Percentiles rank a stretch among this genome's conserved stretches.
These are phyloP conservation scores for Garcia nutans DNA, from an alignment of 345 rosid genomes.

Conservation along the genomic window DNA sequence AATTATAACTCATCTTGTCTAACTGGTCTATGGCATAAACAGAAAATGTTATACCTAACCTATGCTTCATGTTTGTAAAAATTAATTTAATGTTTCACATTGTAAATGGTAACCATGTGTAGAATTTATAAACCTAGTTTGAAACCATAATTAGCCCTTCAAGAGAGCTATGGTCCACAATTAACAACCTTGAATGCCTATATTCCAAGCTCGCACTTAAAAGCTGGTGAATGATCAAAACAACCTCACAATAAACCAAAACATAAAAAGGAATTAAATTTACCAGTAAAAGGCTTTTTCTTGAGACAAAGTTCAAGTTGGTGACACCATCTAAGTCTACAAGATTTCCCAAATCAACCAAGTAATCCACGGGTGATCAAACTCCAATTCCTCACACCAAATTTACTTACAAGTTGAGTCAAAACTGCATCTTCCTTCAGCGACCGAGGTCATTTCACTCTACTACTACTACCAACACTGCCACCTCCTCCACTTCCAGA, in stretches of 20 bases:
- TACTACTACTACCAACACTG: slow-evolving; percentile 32
- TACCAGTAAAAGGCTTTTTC: slow-evolving; percentile 81
- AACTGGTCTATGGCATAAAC: neutral
- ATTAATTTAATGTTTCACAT: too few relatives aligned
- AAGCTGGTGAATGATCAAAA: neutral
- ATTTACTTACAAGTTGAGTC: slow-evolving; percentile 53
- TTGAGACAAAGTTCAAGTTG: slow-evolving; percentile 84
- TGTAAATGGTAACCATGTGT: neutral
- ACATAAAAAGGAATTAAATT: neutral
- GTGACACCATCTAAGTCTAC: slow-evolving; percentile 83
- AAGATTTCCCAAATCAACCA: slow-evolving; percentile 81
- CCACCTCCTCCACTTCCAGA: slow-evolving; percentile 29
- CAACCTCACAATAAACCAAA: too few relatives aligned
- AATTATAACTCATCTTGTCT: neutral
- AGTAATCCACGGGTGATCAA: slow-evolving; percentile 80
- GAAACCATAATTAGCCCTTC: neutral
- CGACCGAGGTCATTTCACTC: slow-evolving; percentile 81
- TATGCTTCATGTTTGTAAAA: neutral
- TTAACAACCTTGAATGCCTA: slow-evolving; percentile 8
- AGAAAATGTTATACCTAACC: neutral
- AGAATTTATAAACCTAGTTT: neutral
- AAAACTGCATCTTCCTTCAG: slow-evolving; percentile 75
- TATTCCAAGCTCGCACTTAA: neutral
- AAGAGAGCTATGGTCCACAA: neutral
- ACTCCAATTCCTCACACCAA: slow-evolving; percentile 85